phyloP scores from a whole-genome alignment of 345 rosid genomes.

The Gossypium longicalyx region DNA sequence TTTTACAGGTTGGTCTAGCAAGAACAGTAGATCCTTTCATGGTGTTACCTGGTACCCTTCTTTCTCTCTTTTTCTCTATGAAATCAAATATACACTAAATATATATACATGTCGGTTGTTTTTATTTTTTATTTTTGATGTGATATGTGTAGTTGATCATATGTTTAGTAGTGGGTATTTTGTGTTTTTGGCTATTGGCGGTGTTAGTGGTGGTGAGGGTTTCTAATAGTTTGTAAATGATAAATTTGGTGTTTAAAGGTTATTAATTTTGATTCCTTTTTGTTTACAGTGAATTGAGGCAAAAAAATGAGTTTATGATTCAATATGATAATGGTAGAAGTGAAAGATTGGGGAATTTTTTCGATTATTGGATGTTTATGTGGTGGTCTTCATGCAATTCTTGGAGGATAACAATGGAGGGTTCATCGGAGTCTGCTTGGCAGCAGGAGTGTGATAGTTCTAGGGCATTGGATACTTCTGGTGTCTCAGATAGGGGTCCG shows the following conservation, averaged over 20 bases:
- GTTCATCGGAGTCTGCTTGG: constrained; percentile 73
- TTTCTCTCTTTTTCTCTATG: constrained; percentile 19
- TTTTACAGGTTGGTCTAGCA: constrained; percentile 47
- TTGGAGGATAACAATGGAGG: constrained; percentile 72
- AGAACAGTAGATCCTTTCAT: constrained; percentile 41
- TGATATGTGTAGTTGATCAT: constrained; percentile 6
- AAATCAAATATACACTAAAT: neutral
- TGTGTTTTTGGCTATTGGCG: constrained; percentile 18
- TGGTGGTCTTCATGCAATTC: constrained; percentile 37
- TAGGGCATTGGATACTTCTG: constrained; percentile 52
- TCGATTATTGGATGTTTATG: constrained; percentile 33
- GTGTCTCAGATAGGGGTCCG: constrained; percentile 50
- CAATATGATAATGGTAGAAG: constrained; percentile 39
- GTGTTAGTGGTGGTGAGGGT: constrained; percentile 10
- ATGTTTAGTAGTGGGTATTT: constrained; percentile 10
- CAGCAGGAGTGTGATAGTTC: constrained; percentile 51
- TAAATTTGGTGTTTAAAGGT: constrained; percentile 22
- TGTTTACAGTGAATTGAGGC: constrained; percentile 22
- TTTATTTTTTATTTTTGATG: constrained; percentile 18
- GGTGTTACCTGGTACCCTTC: constrained; percentile 35
- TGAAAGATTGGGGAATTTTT: constrained; percentile 31
- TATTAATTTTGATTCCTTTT: neutral
- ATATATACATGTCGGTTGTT: constrained; percentile 7
- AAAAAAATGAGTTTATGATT: constrained; percentile 41
- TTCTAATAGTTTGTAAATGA: constrained; percentile 16